Evolutionary conservation across 495 filamentous ascomycete genomes (phyloP).

Genomic region (Xylaria castorea): DNA sequence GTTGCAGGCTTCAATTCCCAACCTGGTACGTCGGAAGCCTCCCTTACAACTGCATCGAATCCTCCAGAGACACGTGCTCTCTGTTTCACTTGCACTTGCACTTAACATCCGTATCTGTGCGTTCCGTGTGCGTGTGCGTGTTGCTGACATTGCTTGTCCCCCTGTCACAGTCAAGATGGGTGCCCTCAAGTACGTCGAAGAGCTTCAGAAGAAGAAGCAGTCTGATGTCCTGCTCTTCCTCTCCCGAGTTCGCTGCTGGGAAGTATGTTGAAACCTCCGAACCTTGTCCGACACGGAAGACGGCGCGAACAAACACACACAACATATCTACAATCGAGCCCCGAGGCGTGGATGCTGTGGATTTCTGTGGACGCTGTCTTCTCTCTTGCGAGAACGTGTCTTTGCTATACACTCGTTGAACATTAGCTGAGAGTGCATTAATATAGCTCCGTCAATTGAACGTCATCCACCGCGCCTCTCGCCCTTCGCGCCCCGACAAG

Average conservation of each 20-base stretch:
- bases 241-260: conserved; percentile 99
- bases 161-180: conserved; percentile 69
- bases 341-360: conserved; percentile 35
- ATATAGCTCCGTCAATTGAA: conserved; percentile 99
- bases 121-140: conserved; percentile 18
- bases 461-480: conserved; percentile 98
- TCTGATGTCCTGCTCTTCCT: conserved; percentile 99
- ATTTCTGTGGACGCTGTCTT: conserved; percentile 45
- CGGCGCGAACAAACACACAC: conserved; percentile 34
- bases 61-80: not conserved
- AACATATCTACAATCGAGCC: conserved; percentile 34
- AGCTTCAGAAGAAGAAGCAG: conserved; percentile 99
- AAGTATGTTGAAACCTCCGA: conserved; percentile 79
- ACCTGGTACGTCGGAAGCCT: conserved; percentile 39
- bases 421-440: conserved; percentile 99
- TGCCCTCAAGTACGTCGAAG: conserved; percentile 98
- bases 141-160: conserved; percentile 32
- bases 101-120: not conserved
- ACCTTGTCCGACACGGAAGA: conserved; percentile 37
- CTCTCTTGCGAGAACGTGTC: conserved; percentile 43
- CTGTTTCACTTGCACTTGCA: not conserved
- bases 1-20: conserved; percentile 43
- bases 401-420: conserved; percentile 99
- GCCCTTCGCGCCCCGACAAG: conserved; percentile 98
- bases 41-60: not conserved